Evolutionary conservation across 768 basidiomycete species (phyloP).

Genomic region (Pleurotus tuoliensis): DNA sequence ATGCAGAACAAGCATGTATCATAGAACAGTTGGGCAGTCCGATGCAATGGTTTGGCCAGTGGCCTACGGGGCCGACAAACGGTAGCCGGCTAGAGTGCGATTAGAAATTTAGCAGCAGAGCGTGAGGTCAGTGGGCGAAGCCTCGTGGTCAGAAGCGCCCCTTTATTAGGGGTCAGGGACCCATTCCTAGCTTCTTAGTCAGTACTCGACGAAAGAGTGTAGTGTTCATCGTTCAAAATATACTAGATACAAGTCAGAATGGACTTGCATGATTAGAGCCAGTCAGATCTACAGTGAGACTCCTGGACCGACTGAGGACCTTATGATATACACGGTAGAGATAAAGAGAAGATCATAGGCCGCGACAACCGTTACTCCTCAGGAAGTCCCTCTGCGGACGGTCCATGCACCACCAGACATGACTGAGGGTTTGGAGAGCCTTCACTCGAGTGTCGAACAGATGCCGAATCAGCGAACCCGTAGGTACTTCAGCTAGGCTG

Average conservation of each 20-base stretch:
- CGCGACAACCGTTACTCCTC: background rate
- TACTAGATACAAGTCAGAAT: no score
- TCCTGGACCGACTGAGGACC: no score
- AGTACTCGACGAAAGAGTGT: no score
- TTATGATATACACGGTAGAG: background rate
- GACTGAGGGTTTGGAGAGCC: background rate
- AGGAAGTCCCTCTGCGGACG: background rate
- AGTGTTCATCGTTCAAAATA: no score
- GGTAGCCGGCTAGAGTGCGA: background rate
- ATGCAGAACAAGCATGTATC: slow-evolving; percentile 54
- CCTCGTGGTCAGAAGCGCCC: background rate
- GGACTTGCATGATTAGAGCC: no score
- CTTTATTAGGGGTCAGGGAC: no score
- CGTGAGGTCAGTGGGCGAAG: background rate
- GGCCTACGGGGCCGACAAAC: background rate
- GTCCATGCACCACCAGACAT: background rate
- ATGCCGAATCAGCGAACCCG: background rate
- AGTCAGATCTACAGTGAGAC: no score
- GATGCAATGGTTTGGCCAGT: background rate
- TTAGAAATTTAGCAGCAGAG: background rate
- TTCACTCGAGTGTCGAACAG: background rate
- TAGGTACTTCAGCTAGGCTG: background rate
- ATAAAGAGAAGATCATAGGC: background rate
- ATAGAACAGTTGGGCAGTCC: background rate
- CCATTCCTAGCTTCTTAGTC: no score